These are phyloP conservation scores for Solanum neorickii DNA, from an alignment of 257 asterid genomes.

Conservation along the genomic window DNA sequence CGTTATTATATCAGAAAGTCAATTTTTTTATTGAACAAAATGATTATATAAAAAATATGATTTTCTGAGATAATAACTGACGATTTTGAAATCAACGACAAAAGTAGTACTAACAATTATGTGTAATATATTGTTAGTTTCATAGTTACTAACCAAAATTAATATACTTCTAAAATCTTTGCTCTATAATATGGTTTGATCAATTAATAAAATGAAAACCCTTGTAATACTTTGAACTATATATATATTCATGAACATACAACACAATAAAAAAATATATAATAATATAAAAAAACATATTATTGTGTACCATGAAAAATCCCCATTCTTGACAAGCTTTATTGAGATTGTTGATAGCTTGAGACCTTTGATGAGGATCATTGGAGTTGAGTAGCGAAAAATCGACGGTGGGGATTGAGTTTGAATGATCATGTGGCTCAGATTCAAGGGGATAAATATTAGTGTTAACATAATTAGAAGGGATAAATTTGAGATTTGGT, in stretches of 20 bases:
- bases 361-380: slow-evolving; percentile 17
- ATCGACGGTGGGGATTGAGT: slow-evolving; percentile 36
- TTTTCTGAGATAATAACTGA: too few relatives aligned
- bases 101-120: too few relatives aligned
- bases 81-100: too few relatives aligned
- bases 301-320: slow-evolving; percentile 35
- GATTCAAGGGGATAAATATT: slow-evolving; percentile 6
- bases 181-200: too few relatives aligned
- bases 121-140: too few relatives aligned
- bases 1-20: too few relatives aligned
- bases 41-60: too few relatives aligned
- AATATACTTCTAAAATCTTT: too few relatives aligned
- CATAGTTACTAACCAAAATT: too few relatives aligned
- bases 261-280: too few relatives aligned
- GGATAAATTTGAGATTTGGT: slow-evolving; percentile 26
- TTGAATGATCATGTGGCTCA: slow-evolving; percentile 11
- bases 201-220: not conserved
- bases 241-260: not conserved
- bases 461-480: slow-evolving; percentile 34
- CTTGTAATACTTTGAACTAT: too few relatives aligned
- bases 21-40: too few relatives aligned
- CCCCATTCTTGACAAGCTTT: slow-evolving; percentile 56
- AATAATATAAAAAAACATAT: not conserved
- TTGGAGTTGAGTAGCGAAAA: slow-evolving; percentile 26
- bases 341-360: slow-evolving; percentile 26